These are phyloP conservation scores for Alternaria sp. DNA, from an alignment of 2,329 filamentous ascomycete species.

Conservation along the genomic window DNA sequence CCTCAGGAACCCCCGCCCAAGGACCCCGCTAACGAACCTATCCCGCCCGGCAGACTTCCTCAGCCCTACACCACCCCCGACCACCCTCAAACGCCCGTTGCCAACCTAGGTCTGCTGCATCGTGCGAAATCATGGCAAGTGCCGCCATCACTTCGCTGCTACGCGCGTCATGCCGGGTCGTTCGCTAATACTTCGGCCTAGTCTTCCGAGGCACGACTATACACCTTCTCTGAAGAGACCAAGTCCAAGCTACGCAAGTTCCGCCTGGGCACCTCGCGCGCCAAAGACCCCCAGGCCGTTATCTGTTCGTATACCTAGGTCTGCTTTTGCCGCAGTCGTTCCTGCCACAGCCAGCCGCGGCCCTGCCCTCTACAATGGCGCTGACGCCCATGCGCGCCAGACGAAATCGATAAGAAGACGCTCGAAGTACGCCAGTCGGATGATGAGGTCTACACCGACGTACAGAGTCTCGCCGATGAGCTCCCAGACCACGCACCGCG, in stretches of 20 bases:
- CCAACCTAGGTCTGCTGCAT: constrained; percentile 1
- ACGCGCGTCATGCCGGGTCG: neutral
- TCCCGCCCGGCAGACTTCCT: constrained; percentile 14
- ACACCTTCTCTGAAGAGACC: constrained; percentile 90
- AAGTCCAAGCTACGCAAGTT: constrained; percentile 93
- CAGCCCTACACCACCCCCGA: constrained; percentile 25
- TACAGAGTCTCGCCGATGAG: constrained; percentile 84
- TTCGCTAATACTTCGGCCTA: constrained; percentile 26
- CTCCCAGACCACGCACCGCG: constrained; percentile 91
- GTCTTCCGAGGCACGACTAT: constrained; percentile 84
- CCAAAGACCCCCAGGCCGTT: constrained; percentile 85
- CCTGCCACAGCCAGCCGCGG: neutral
- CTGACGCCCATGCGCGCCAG: constrained; percentile 57
- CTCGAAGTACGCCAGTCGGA: constrained; percentile 88
- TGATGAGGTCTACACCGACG: constrained; percentile 79
- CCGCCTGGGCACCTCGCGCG: constrained; percentile 85
- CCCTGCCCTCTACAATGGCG: constrained; percentile 14
- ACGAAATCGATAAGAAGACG: constrained; percentile 87
- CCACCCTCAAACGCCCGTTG: constrained; percentile 9
- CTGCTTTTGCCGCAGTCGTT: constrained; percentile 3
- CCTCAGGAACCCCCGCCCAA: constrained; percentile 15
- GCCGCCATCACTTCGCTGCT: neutral
- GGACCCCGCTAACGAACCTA: constrained; percentile 13
- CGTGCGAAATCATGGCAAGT: constrained; percentile 28
- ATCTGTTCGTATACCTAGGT: constrained; percentile 73